These are phyloP conservation scores for Excoecaria cochinchinensis DNA, from an alignment of 345 rosid genomes.

Conservation along the genomic window DNA sequence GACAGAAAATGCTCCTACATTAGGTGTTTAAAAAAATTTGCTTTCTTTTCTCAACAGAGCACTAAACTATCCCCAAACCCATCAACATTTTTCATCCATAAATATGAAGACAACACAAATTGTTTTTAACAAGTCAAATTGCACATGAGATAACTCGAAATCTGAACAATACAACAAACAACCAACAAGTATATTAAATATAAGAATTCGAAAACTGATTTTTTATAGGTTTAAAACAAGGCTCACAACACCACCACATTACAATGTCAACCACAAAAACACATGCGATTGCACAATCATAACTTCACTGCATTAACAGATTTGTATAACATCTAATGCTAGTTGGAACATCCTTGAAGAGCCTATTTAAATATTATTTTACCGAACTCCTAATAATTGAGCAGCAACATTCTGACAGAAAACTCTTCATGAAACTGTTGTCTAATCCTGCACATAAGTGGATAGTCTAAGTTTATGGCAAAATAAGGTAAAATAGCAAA, in stretches of 20 bases:
- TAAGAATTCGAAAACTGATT: not conserved
- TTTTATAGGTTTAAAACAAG: not conserved
- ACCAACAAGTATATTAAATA: not conserved
- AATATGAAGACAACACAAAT: not conserved
- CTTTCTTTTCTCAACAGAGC: not conserved
- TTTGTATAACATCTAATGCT: not conserved
- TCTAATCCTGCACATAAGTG: constrained; percentile 13
- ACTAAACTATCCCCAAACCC: not conserved
- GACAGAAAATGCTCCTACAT: too few relatives aligned
- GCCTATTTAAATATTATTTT: not conserved
- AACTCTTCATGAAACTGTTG: not conserved
- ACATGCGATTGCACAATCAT: constrained; percentile 12
- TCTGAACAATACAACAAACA: constrained; percentile 5
- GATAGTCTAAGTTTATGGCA: not conserved
- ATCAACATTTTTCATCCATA: too few relatives aligned
- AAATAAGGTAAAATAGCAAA: not conserved
- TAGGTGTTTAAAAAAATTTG: not conserved
- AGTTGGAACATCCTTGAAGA: not conserved
- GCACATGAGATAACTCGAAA: not conserved
- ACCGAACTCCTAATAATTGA: not conserved
- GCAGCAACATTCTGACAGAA: not conserved
- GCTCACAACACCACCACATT: not conserved
- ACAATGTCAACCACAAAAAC: not conserved
- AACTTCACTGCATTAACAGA: not conserved
- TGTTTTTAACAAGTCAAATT: not conserved